phyloP scores from a whole-genome alignment of 306 rosid species.

The Dryas drummondii region DNA sequence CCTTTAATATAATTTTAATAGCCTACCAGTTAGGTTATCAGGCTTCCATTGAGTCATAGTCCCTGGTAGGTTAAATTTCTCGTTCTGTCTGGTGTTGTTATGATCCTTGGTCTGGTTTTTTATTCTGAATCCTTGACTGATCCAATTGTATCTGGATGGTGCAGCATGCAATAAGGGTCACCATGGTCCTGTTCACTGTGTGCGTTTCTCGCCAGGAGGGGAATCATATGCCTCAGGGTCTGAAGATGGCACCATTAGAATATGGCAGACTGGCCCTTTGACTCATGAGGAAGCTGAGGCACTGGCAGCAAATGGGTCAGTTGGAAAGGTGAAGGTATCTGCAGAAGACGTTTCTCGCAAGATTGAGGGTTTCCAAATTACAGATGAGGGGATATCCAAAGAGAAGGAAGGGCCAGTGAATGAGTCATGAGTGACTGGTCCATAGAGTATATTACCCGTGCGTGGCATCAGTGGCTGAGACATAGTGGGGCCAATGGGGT shows the following conservation, averaged over 20 bases:
- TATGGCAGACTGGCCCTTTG: slow-evolving; percentile 94
- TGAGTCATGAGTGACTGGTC: slow-evolving; percentile 43
- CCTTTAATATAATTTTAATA: not conserved
- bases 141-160: slow-evolving; percentile 20
- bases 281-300: slow-evolving; percentile 57
- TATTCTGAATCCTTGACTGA: not conserved
- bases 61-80: not conserved
- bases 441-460: not conserved
- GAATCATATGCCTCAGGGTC: slow-evolving; percentile 99
- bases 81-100: not conserved
- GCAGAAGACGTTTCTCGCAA: slow-evolving; percentile 71
- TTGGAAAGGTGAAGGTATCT: slow-evolving; percentile 51
- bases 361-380: slow-evolving; percentile 79
- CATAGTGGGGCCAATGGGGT: too few relatives aligned
- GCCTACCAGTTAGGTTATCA: not conserved
- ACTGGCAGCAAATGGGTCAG: slow-evolving; percentile 50
- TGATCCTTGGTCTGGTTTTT: not conserved
- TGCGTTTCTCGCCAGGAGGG: slow-evolving; percentile 97
- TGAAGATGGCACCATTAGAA: slow-evolving; percentile 97
- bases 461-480: not conserved
- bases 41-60: not conserved
- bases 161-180: slow-evolving; percentile 99
- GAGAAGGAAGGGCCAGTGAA: slow-evolving; percentile 63
- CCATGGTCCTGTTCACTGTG: slow-evolving; percentile 97
- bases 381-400: slow-evolving; percentile 60